Base-by-base conservation (phyloP, 2,329 filamentous ascomycete species). In the Triangularia verruculosa region DNA sequence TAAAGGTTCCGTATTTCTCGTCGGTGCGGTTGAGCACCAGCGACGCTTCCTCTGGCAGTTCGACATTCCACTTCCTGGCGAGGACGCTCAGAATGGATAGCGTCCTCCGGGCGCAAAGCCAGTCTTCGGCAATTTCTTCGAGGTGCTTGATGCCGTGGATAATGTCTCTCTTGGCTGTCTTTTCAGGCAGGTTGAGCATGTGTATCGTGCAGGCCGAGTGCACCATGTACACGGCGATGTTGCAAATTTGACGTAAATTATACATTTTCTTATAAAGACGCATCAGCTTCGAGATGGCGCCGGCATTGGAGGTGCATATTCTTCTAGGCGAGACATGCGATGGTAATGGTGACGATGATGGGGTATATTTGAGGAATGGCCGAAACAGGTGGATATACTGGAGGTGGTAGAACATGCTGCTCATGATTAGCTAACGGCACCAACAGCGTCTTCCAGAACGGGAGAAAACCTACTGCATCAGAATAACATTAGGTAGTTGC, bases 151-250 rank as follows among this genome's bases (percentile, higher is more conserved):
- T 84, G 1, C 94, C 93, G 70, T 97, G 93, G 4, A 91, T 89
- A 51, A 99, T 91, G 75, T 98, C 94, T 70, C 94, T 83, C 71
- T 87, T 89, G 4, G 95, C 92, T 28, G 91, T 95, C 78, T 95
- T 97, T 70, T 97, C 93, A 0, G 93, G 93, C 1, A 98, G 80
- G 69, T 97, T 97, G 34, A 99, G 86, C 20, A 99, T 80, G 72
- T 98, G 95, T 43, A 98, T 96, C 0, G 93, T 97, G 74, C 93
- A 97, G 28, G 95, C 93, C 4, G 92, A 95, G 75, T 98, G 94
- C 0, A 91, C 84, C 77, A 98, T 97, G 75, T 99, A 99, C 0
- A 98, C 93, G 2, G 91, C 93, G 70, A 98, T 92, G 72, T 98
- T 98, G 78, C 92, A 96, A 32, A 99, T 97, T 74, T 98, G 94